These are phyloP conservation scores for Chimonanthus salicifolius DNA, from an alignment of 164 flowering plant species.

Conservation along the genomic window DNA sequence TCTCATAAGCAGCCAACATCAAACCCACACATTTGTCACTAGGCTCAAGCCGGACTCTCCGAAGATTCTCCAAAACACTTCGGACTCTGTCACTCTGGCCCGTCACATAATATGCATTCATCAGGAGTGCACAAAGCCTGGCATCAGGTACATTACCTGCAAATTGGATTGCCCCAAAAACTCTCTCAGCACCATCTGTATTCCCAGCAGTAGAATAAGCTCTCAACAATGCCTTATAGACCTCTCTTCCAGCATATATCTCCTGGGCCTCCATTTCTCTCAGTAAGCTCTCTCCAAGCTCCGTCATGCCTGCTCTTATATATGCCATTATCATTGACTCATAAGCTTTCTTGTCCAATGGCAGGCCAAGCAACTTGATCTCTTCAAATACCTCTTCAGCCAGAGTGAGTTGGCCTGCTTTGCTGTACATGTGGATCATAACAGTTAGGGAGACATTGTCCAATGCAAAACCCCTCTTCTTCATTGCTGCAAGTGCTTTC, in stretches of 20 bases:
- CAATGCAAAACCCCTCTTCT: conserved; percentile 52
- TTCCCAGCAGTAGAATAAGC: conserved; percentile 71
- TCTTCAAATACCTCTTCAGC: conserved; percentile 75
- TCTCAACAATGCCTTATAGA: conserved; percentile 86
- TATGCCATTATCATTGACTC: conserved; percentile 95
- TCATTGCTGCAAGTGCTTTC: conserved; percentile 46
- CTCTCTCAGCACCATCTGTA: conserved; percentile 68
- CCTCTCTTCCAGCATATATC: conserved; percentile 63
- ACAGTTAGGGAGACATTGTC: conserved; percentile 80
- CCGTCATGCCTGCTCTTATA: conserved; percentile 62
- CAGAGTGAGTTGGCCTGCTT: conserved; percentile 51
- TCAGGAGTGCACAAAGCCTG: conserved; percentile 64
- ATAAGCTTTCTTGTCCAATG: conserved; percentile 66
- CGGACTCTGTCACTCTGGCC: conserved; percentile 55
- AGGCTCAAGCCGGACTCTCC: conserved; percentile 57
- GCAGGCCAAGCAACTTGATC: conserved; percentile 58
- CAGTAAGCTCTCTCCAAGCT: conserved; percentile 51
- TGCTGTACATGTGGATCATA: conserved; percentile 78
- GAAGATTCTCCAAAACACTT: conserved; percentile 66
- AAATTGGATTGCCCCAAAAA: conserved; percentile 68
- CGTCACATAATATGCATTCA: conserved; percentile 64
- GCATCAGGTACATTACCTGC: conserved; percentile 73
- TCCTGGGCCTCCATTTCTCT: conserved; percentile 70
- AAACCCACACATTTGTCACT: conserved; percentile 71
- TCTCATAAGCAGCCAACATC: conserved; percentile 59